Conservation (phyloP, 2,329 filamentous ascomycete species). For the Sporothrix globosa region DNA sequence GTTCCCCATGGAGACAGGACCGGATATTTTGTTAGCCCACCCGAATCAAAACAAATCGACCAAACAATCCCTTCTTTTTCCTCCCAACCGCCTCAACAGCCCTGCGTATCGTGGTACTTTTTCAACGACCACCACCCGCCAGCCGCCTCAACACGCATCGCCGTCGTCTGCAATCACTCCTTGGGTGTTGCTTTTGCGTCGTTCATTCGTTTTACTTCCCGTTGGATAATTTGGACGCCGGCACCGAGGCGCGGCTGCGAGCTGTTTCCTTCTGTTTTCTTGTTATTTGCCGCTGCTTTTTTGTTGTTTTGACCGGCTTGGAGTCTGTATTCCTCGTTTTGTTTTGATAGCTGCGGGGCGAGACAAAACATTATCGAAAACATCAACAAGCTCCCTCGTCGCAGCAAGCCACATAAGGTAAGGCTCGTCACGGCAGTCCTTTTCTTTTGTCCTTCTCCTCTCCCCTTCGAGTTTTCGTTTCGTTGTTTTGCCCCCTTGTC, state of each 20-base stretch:
- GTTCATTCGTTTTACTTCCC: not conserved
- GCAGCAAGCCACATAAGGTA: constrained; percentile 32
- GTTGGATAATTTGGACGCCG: constrained; percentile 33
- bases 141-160: constrained; percentile 26
- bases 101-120: constrained; percentile 27
- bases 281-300: constrained; percentile 15
- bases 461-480: not conserved
- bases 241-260: constrained; percentile 27
- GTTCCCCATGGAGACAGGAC: constrained; percentile 39
- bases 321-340: constrained; percentile 26
- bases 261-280: constrained; percentile 16
- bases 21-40: constrained; percentile 36
- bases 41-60: constrained; percentile 40
- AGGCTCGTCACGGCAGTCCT: constrained; percentile 23
- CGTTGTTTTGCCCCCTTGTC: constrained; percentile 3
- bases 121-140: constrained; percentile 26
- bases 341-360: constrained; percentile 29
- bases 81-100: constrained; percentile 28
- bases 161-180: constrained; percentile 5
- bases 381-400: constrained; percentile 30
- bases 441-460: constrained; percentile 23
- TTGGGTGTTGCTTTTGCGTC: constrained; percentile 21
- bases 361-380: constrained; percentile 27
- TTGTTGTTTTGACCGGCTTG: constrained; percentile 30
- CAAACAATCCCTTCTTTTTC: constrained; percentile 34